Evolutionary conservation across 345 rosid genomes (phyloP).

Genomic region (Acer yangbiense): DNA sequence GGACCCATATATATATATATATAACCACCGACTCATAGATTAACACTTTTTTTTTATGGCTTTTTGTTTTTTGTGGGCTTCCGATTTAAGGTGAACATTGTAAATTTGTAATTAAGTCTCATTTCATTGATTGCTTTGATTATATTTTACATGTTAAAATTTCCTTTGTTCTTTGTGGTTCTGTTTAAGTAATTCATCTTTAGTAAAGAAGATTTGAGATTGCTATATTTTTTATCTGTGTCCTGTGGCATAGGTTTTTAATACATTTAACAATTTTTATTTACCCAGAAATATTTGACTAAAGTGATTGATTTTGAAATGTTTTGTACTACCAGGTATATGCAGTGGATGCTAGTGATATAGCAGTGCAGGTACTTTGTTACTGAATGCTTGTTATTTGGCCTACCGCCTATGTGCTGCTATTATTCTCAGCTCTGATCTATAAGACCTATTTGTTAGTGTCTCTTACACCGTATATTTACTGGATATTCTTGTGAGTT

Average conservation of each 20-base stretch:
- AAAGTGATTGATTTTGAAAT: conserved; percentile 14
- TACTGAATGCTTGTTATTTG: conserved; percentile 22
- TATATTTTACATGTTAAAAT: neutral
- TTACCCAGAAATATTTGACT: neutral
- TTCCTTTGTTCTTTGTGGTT: neutral
- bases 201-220: neutral
- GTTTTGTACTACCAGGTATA: conserved; percentile 65
- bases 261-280: neutral
- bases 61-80: neutral
- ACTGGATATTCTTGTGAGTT: neutral
- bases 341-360: conserved; percentile 98
- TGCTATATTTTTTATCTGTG: neutral
- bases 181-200: neutral
- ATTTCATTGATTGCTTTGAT: conserved; percentile 3
- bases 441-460: neutral
- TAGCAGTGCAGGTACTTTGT: conserved; percentile 83
- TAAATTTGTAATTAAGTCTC: neutral
- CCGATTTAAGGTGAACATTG: neutral
- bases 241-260: neutral
- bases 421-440: conserved; percentile 11
- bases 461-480: neutral
- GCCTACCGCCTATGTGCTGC: neutral
- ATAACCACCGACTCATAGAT: neutral
- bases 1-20: neutral
- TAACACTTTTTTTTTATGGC: neutral